Conservation (phyloP, 495 filamentous ascomycete genomes). For the Penicillium tannophilum region DNA sequence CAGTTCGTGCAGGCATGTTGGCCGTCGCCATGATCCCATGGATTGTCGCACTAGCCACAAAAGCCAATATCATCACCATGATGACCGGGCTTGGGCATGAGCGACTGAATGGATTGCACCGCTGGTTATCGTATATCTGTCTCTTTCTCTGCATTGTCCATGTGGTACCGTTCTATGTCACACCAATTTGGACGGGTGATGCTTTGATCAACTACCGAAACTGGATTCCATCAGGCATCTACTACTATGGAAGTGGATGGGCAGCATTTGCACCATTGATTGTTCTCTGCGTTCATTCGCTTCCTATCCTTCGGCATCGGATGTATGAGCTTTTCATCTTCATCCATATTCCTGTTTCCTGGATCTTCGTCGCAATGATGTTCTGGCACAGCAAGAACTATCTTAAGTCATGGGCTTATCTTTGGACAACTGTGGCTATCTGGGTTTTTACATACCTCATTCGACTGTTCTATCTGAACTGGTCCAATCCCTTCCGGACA, state of each 20-base stretch:
- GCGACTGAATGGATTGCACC: constrained; percentile 87
- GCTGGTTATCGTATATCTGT: constrained; percentile 89
- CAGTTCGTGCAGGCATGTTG: constrained; percentile 90
- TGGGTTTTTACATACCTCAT: constrained; percentile 67
- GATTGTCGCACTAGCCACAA: constrained; percentile 88
- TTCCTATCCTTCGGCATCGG: constrained; percentile 63
- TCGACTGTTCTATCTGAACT: constrained; percentile 79
- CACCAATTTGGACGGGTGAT: constrained; percentile 78
- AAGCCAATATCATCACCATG: constrained; percentile 82
- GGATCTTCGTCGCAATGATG: constrained; percentile 79
- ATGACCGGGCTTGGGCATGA: constrained; percentile 92
- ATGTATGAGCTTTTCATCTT: constrained; percentile 84
- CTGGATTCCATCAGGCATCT: constrained; percentile 61
- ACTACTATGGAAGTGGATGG: constrained; percentile 85
- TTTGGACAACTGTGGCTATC: constrained; percentile 80
- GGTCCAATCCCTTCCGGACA: constrained; percentile 76
- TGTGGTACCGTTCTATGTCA: constrained; percentile 85
- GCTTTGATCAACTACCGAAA: constrained; percentile 65
- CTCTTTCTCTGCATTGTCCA: constrained; percentile 82
- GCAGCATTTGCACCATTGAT: constrained; percentile 81
- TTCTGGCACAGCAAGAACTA: constrained; percentile 98
- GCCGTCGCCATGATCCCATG: constrained; percentile 92
- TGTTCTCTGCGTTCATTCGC: constrained; percentile 81
- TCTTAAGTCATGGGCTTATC: constrained; percentile 86
- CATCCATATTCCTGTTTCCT: constrained; percentile 78